Conservation (phyloP, 164 flowering plant species). For the Annona cherimola region DNA sequence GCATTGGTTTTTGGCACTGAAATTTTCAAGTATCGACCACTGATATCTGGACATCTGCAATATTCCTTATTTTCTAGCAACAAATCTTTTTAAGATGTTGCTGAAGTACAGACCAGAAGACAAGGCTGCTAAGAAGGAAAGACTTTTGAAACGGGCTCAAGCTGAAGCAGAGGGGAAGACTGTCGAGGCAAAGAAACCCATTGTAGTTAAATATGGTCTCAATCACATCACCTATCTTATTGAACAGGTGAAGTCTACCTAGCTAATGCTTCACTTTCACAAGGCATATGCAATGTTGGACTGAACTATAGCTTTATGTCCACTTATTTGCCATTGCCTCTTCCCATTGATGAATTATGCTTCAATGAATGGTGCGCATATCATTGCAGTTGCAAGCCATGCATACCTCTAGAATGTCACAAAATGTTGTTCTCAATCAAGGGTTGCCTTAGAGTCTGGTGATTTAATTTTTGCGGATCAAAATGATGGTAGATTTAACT, state of each 20-base stretch:
- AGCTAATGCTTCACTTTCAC: background rate
- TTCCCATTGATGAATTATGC: background rate
- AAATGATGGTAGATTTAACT: too few species aligned
- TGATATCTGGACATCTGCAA: background rate
- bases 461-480: too few species aligned
- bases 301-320: background rate
- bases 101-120: slow-evolving; percentile 44
- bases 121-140: slow-evolving; percentile 49
- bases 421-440: too few species aligned
- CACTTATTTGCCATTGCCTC: background rate
- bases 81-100: slow-evolving; percentile 40
- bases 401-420: too few species aligned
- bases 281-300: background rate
- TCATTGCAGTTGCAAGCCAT: too few species aligned
- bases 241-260: slow-evolving; percentile 28
- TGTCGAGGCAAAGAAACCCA: slow-evolving; percentile 31
- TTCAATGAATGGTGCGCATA: background rate
- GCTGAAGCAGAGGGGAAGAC: slow-evolving; percentile 45
- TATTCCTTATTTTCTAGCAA: slow-evolving; percentile 19
- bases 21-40: background rate
- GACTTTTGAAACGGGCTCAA: slow-evolving; percentile 29
- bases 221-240: slow-evolving; percentile 51
- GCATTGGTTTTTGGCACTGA: too few species aligned
- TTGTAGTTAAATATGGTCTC: slow-evolving; percentile 57
- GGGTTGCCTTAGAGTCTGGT: too few species aligned